Evolutionary conservation across 148 eudicot genomes (phyloP).

Genomic region (Vaccinium macrocarpon): DNA sequence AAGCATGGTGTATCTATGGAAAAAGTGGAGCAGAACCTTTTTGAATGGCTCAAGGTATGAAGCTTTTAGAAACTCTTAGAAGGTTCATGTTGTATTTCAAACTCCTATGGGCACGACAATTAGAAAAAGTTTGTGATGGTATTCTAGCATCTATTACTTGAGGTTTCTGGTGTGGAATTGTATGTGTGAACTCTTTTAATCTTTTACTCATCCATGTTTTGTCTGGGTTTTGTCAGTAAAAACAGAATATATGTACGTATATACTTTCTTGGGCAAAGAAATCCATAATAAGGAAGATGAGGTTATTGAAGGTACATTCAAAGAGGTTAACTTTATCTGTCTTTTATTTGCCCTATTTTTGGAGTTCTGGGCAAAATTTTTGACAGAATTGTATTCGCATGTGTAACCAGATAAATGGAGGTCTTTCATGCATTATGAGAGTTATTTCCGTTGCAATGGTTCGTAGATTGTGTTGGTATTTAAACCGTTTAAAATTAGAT

Average conservation of each 20-base stretch:
- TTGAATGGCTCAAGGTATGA: slow-evolving; percentile 95
- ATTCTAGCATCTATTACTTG: background rate
- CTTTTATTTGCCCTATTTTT: background rate
- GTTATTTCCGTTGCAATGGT: background rate
- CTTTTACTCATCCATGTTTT: background rate
- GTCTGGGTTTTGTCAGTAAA: background rate
- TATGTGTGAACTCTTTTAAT: background rate
- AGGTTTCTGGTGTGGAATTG: background rate
- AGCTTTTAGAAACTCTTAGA: slow-evolving; percentile 1
- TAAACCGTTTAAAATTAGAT: too few relatives aligned
- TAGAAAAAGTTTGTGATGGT: background rate
- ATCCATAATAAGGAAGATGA: background rate
- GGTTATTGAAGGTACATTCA: background rate
- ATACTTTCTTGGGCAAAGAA: slow-evolving; percentile 1
- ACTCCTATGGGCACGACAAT: background rate
- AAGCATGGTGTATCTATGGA: slow-evolving; percentile 94
- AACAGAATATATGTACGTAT: background rate
- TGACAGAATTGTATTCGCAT: background rate
- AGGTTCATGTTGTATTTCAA: background rate
- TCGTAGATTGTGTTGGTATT: too few relatives aligned
- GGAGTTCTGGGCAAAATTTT: background rate
- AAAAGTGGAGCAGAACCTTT: slow-evolving; percentile 89
- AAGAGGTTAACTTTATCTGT: background rate
- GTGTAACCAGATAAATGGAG: background rate
- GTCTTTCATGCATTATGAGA: background rate